Conservation (phyloP, 1,284 basidiomycete species). For the Mycena citricolor region DNA sequence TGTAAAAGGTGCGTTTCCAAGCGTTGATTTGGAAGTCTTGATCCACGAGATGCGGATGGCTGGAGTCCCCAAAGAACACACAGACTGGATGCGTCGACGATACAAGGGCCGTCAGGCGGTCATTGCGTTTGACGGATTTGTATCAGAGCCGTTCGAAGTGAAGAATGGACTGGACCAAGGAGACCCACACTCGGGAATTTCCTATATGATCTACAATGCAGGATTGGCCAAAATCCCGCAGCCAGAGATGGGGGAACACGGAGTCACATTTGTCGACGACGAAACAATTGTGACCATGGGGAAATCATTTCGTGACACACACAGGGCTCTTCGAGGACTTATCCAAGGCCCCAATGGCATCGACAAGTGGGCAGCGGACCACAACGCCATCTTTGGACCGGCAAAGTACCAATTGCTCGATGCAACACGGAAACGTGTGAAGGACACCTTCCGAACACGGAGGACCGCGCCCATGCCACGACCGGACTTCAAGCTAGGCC, state of each 20-base stretch:
- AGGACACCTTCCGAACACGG: neutral
- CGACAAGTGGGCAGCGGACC: neutral
- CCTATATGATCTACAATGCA: constrained; percentile 26
- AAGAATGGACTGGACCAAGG: constrained; percentile 28
- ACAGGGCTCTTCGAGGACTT: neutral
- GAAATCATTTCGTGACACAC: neutral
- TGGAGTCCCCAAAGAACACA: constrained; percentile 14
- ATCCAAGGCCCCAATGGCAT: neutral
- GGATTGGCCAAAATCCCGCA: constrained; percentile 19
- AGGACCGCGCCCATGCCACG: constrained; percentile 1
- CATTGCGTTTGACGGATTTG: constrained; percentile 21
- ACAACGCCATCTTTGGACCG: constrained; percentile 12
- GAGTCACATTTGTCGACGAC: constrained; percentile 2
- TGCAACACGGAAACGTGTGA: neutral
- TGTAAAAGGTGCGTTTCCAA: constrained; percentile 27
- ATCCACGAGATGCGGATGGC: constrained; percentile 19
- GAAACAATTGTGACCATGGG: neutral
- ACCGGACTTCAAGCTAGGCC: neutral
- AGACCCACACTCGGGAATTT: constrained; percentile 25
- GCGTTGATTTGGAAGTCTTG: constrained; percentile 26
- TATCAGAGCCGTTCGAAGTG: constrained; percentile 3
- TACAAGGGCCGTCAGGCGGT: constrained; percentile 20
- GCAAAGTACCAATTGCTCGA: constrained; percentile 11
- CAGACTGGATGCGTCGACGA: constrained; percentile 21
- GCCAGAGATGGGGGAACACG: neutral